phyloP scores from a whole-genome alignment of 352 stramenopile species.

The Globisporangium splendens region DNA sequence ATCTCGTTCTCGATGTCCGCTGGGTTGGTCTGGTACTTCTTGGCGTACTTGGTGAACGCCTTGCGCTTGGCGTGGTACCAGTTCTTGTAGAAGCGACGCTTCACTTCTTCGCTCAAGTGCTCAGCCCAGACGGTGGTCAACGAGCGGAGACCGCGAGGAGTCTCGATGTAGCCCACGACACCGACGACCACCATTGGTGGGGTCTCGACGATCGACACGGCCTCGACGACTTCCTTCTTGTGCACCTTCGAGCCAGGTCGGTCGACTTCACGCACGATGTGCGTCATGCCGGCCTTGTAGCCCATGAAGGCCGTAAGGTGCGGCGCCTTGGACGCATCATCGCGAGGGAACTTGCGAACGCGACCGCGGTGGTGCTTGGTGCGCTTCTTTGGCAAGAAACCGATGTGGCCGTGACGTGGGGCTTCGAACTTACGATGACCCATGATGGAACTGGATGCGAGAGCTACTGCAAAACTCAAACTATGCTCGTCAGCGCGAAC shows the following conservation, averaged over 20 bases:
- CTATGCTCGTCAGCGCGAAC: constrained; percentile 15
- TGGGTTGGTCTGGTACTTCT: constrained; percentile 96
- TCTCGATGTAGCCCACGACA: constrained; percentile 99
- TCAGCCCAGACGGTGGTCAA: constrained; percentile 99
- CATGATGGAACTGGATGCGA: constrained; percentile 74
- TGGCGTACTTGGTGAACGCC: constrained; percentile 99
- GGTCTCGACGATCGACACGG: constrained; percentile 99
- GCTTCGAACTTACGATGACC: constrained; percentile 98
- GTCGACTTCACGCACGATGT: constrained; percentile 99
- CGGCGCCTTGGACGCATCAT: constrained; percentile 93
- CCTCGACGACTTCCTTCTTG: constrained; percentile 99
- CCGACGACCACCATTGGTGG: constrained; percentile 99
- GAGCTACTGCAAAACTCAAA: constrained; percentile 87
- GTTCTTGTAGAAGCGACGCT: constrained; percentile 99
- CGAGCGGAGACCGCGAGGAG: constrained; percentile 96
- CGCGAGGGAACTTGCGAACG: constrained; percentile 98
- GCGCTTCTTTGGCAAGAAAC: constrained; percentile 99
- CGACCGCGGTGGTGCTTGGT: constrained; percentile 99
- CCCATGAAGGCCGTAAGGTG: constrained; percentile 99
- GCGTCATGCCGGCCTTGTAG: constrained; percentile 99
- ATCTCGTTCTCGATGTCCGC: constrained; percentile 96
- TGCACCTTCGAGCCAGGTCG: constrained; percentile 98
- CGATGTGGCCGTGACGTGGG: constrained; percentile 96
- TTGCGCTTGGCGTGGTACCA: constrained; percentile 99
- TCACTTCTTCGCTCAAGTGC: constrained; percentile 98